Conservation (phyloP, 2,329 filamentous ascomycete genomes). For the Verticillium klebahnii region DNA sequence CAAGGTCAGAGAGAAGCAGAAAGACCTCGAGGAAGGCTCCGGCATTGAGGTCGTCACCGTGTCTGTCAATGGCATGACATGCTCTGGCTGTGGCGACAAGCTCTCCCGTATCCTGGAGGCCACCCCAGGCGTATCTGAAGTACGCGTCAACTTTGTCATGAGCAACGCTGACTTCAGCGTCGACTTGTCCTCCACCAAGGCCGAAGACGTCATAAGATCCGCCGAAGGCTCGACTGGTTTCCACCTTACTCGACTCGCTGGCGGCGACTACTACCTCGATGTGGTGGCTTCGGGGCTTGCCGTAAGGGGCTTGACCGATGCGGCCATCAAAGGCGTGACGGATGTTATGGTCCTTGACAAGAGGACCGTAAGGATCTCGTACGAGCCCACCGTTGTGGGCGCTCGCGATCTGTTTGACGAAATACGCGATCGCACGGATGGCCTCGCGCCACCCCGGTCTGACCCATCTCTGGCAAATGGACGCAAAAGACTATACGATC, state of each 20-base stretch:
- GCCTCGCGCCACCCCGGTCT: slow-evolving; percentile 24
- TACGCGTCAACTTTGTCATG: slow-evolving; percentile 32
- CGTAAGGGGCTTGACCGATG: slow-evolving; percentile 15
- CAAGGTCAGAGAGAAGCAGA: neutral
- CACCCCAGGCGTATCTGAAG: slow-evolving; percentile 22
- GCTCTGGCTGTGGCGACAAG: slow-evolving; percentile 30
- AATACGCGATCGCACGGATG: slow-evolving; percentile 12
- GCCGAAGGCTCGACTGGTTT: slow-evolving; percentile 25
- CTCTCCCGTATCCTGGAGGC: slow-evolving; percentile 21
- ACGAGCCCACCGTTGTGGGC: slow-evolving; percentile 28
- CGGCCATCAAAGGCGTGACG: slow-evolving; percentile 18
- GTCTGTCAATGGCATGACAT: slow-evolving; percentile 30
- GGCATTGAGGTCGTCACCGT: slow-evolving; percentile 20
- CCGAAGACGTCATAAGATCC: slow-evolving; percentile 20
- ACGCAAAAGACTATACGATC: slow-evolving; percentile 23
- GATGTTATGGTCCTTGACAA: slow-evolving; percentile 21
- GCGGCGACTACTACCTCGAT: slow-evolving; percentile 23
- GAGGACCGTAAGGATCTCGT: slow-evolving; percentile 23
- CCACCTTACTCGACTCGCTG: slow-evolving; percentile 17
- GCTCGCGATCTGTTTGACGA: slow-evolving; percentile 21
- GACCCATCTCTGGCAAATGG: slow-evolving; percentile 26
- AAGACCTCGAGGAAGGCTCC: slow-evolving; percentile 20
- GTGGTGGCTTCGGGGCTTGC: slow-evolving; percentile 16
- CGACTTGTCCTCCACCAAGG: slow-evolving; percentile 16
- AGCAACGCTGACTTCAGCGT: slow-evolving; percentile 28